Evolutionary conservation across 495 filamentous ascomycete species (phyloP).

Genomic region (Podospora anserina): DNA sequence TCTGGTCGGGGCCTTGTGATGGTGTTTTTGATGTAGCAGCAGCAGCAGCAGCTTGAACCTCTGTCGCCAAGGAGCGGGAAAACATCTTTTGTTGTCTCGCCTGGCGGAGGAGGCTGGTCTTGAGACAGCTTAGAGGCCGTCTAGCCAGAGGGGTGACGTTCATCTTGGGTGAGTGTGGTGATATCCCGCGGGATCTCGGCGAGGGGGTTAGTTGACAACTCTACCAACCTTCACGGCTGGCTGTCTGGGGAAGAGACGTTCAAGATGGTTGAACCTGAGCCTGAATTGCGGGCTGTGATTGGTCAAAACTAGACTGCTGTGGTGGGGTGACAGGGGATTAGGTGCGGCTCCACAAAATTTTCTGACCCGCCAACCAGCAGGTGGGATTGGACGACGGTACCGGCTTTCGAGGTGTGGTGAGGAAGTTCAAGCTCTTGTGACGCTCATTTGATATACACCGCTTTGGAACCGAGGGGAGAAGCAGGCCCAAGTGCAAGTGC

Average conservation of each 20-base stretch:
- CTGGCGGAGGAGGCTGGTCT: constrained; percentile 53
- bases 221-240: not conserved
- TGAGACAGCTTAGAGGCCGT: constrained; percentile 67
- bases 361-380: constrained; percentile 6
- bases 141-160: constrained; percentile 51
- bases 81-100: constrained; percentile 41
- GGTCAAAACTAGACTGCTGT: not conserved
- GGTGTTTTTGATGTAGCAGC: constrained; percentile 17
- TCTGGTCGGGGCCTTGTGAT: constrained; percentile 32
- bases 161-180: constrained; percentile 44
- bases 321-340: not conserved
- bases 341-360: constrained; percentile 15
- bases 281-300: constrained; percentile 4
- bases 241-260: constrained; percentile 1
- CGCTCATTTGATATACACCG: not conserved
- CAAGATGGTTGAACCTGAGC: not conserved
- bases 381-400: not conserved
- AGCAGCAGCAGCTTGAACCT: constrained; percentile 17
- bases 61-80: constrained; percentile 37
- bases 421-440: not conserved
- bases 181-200: not conserved
- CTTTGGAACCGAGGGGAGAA: not conserved
- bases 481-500: not conserved
- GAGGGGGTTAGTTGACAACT: not conserved
- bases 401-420: not conserved